These are phyloP conservation scores for Simplicillium sp. DNA, from an alignment of 2,329 filamentous ascomycete genomes.

Conservation along the genomic window DNA sequence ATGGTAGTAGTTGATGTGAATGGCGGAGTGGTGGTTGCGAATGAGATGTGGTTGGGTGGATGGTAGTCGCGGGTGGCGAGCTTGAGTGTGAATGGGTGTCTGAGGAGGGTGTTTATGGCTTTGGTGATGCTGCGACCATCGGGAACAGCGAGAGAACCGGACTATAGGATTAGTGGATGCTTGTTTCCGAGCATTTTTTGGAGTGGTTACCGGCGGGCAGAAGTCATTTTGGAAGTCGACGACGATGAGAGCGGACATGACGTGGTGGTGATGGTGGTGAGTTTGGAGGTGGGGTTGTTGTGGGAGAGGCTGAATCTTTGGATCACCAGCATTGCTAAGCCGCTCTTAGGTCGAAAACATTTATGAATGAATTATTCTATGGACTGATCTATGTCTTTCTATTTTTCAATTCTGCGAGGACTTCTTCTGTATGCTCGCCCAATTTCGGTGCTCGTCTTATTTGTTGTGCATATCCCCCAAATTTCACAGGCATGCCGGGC, in stretches of 20 bases:
- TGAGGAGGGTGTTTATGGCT: slow-evolving; percentile 65
- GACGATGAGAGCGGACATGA: slow-evolving; percentile 51
- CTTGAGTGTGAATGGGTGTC: slow-evolving; percentile 60
- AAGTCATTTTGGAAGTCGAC: slow-evolving; percentile 95
- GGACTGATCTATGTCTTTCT: no score
- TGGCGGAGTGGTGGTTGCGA: slow-evolving; percentile 71
- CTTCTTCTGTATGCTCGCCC: no score
- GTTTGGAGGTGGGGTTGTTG: background rate
- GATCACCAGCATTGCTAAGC: no score
- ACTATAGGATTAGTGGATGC: slow-evolving; percentile 33
- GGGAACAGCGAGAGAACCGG: slow-evolving; percentile 75
- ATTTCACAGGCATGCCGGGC: no score
- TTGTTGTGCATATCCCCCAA: no score
- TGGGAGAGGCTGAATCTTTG: background rate
- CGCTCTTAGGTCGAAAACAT: no score
- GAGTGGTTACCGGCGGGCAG: slow-evolving; percentile 65
- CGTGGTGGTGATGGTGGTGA: slow-evolving; percentile 14
- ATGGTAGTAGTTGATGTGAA: slow-evolving; percentile 59
- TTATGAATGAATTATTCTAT: no score
- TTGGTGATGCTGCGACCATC: slow-evolving; percentile 61
- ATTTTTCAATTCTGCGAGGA: no score
- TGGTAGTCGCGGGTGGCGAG: slow-evolving; percentile 93
- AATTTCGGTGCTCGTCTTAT: no score
- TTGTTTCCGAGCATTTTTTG: background rate
- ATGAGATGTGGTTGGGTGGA: slow-evolving; percentile 74